Conservation (phyloP, 2,329 filamentous ascomycete genomes). For the Diaporthe humulicola region DNA sequence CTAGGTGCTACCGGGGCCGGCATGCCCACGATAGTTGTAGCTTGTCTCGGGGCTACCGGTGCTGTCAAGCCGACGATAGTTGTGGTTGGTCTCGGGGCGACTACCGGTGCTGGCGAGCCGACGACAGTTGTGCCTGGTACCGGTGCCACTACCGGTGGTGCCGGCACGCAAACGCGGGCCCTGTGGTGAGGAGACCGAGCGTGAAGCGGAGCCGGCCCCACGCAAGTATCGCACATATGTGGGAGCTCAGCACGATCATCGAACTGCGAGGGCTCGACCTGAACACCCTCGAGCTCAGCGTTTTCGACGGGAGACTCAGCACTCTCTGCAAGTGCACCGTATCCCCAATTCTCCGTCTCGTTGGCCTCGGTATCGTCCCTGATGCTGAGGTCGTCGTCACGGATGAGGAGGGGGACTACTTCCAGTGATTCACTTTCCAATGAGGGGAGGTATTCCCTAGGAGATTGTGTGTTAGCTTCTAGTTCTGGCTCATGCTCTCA, state of each 20-base stretch:
- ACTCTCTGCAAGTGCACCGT: too few species aligned
- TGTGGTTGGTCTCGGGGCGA: too few species aligned
- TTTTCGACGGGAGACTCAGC: too few species aligned
- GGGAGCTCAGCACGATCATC: neutral
- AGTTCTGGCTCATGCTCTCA: neutral
- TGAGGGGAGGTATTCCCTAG: neutral
- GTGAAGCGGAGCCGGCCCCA: neutral
- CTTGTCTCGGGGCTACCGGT: too few species aligned
- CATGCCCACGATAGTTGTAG: too few species aligned
- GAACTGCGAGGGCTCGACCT: neutral
- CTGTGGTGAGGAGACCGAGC: neutral
- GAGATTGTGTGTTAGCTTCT: neutral
- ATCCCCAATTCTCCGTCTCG: too few species aligned
- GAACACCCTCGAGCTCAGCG: too few species aligned
- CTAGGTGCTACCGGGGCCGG: too few species aligned
- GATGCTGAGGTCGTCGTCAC: neutral
- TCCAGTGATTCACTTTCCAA: neutral
- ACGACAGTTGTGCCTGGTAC: neutral
- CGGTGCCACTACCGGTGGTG: neutral
- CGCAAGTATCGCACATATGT: neutral
- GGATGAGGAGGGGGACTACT: neutral
- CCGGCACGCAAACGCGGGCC: neutral
- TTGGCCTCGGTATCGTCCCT: neutral
- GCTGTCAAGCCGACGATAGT: too few species aligned
- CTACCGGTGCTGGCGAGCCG: too few species aligned